Evolutionary conservation across 345 rosid species (phyloP), one percentile per base, ranked within the genome.

Genomic region (thale cress (Arabidopsis thaliana)): DNA sequence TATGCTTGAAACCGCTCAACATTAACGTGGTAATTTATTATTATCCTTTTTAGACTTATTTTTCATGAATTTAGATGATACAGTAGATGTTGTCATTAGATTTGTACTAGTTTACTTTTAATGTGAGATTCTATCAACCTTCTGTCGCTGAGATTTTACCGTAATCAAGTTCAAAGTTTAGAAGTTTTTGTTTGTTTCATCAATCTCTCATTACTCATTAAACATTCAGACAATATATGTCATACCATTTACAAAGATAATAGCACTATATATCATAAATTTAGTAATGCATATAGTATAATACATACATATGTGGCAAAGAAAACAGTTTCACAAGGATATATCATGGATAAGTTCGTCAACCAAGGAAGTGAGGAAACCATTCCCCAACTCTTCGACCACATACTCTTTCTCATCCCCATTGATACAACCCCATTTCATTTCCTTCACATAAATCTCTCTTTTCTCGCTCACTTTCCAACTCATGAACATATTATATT

Each of bases 391-490:
- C 8, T 76, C 85, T 60, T 67, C 59, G 52, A 65, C 83, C 38
- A 94, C 52, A n/a, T 77, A 82, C 44, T 56, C 66, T 38, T 72
- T 38, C 52, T 68, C 71, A 38, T 84, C 71, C 83, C 84, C 88
- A 79, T 83, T 45, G 70, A 76, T 45, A 36, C 36, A 62, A 45
- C 59, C 66, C 80, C 80, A 76, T 57, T 64, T 58, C 80, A 77
- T 78, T 7, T 83, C 88, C 24, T 70, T 83, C 41, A 89, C 30
- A 55, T 83, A 91, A 4, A 71, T 65, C 38, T 44, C 72, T 52
- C 94, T 85, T 10, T 80, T 80, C n/a, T 79, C 84, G 58, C 51
- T 66, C 68, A 80, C 81, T 67, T 87, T 89, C 91, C 95, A 89
- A n/a, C 90, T 88, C 55, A 76, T 13, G 59, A 84, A 57, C 78